A percentile compares a stretch with the other conserved stretches of the same genome.
phyloP scores from a whole-genome alignment of 2,329 filamentous ascomycete species.

The Diaporthe vexans region DNA sequence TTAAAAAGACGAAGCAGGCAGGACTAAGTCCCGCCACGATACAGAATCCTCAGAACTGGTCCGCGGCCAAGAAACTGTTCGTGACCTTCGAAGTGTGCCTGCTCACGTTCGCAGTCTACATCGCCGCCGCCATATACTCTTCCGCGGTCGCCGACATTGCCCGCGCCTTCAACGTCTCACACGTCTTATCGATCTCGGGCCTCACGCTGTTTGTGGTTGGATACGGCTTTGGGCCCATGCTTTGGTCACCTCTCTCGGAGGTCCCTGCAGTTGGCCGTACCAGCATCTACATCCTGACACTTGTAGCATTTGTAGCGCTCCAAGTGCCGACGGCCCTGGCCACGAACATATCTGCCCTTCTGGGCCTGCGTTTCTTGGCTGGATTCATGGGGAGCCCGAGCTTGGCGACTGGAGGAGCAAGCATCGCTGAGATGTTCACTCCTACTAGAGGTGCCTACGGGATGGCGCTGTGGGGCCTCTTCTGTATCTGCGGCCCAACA shows the following conservation, averaged over 20 bases:
- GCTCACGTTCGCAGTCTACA: conserved; percentile 71
- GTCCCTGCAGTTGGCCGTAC: conserved; percentile 77
- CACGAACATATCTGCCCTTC: conserved; percentile 72
- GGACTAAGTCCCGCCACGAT: background rate
- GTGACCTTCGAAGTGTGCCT: conserved; percentile 48
- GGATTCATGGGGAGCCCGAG: conserved; percentile 77
- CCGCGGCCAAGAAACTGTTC: conserved; percentile 53
- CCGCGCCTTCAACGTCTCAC: conserved; percentile 64
- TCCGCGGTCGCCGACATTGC: conserved; percentile 63
- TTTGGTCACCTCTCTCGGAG: conserved; percentile 77
- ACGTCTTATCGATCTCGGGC: conserved; percentile 67
- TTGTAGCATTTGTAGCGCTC: conserved; percentile 77
- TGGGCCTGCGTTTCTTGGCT: conserved; percentile 74
- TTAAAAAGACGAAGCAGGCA: rapidly evolving
- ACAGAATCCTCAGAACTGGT: conserved; percentile 56
- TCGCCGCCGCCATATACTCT: conserved; percentile 62
- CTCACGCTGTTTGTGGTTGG: conserved; percentile 75
- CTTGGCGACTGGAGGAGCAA: conserved; percentile 70
- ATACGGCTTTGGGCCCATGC: conserved; percentile 73
- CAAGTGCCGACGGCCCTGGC: conserved; percentile 74
- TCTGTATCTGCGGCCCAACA: conserved; percentile 60
- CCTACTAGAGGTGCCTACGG: conserved; percentile 71
- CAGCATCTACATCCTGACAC: conserved; percentile 76
- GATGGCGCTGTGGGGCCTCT: conserved; percentile 70
- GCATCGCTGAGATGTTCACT: conserved; percentile 66